Percentiles rank a stretch among this genome's conserved stretches.
phyloP scores from a whole-genome alignment of 495 filamentous ascomycete genomes.

The Podospora appendiculata region DNA sequence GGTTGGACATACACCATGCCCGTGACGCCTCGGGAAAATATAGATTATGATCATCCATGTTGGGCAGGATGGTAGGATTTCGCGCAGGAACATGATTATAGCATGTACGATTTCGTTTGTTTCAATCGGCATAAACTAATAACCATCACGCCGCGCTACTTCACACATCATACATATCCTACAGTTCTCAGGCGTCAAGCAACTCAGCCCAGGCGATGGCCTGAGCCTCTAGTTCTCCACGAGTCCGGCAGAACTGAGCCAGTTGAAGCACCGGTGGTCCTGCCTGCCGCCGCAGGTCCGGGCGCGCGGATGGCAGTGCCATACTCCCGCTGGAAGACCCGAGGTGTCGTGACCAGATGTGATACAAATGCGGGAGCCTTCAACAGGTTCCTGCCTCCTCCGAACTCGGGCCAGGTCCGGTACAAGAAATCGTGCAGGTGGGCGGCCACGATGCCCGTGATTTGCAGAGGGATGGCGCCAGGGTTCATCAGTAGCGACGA shows the following conservation, averaged over 20 bases:
- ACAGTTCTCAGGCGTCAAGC: no score
- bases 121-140: neutral
- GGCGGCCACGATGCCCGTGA: conserved; percentile 68
- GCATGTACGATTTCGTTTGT: no score
- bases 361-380: conserved; percentile 60
- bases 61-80: no score
- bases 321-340: conserved; percentile 40
- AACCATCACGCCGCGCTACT: neutral
- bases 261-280: conserved; percentile 25
- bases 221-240: conserved; percentile 61
- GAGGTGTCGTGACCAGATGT: conserved; percentile 47
- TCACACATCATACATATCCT: neutral
- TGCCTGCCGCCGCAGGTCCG: conserved; percentile 23
- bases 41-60: no score
- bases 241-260: conserved; percentile 43
- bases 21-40: no score
- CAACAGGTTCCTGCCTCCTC: conserved; percentile 65
- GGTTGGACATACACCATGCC: no score
- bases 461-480: conserved; percentile 41
- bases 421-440: conserved; percentile 83
- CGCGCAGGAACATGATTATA: no score
- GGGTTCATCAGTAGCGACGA: conserved; percentile 52
- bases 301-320: conserved; percentile 47
- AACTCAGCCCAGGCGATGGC: conserved; percentile 45
- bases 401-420: conserved; percentile 74